These are phyloP conservation scores for Sonneratia alba DNA, from an alignment of 345 rosid species.

Conservation along the genomic window DNA sequence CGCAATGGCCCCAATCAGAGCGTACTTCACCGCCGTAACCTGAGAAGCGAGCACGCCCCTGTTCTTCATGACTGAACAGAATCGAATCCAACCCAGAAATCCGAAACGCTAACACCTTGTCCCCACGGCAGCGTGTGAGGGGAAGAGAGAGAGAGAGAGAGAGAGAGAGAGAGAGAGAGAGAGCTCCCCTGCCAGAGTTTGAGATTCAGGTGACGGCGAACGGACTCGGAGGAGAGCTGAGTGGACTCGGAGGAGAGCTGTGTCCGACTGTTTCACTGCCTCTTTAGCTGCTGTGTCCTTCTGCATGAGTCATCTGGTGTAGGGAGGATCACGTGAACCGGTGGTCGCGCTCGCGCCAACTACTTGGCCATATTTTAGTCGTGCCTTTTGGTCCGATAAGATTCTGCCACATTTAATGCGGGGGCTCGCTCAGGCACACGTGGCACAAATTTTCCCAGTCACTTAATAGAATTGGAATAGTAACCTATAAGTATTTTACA, in stretches of 20 bases:
- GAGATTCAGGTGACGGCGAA: neutral
- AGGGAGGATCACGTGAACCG: neutral
- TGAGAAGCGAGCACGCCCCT: conserved; percentile 44
- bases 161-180: neutral
- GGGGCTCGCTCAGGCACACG: too few relatives aligned
- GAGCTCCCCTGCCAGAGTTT: neutral
- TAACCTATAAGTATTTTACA: too few relatives aligned
- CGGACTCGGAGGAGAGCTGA: neutral
- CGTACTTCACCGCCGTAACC: conserved; percentile 31
- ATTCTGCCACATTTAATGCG: neutral
- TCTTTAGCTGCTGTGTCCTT: neutral
- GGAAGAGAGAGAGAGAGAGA: neutral
- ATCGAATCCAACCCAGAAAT: neutral
- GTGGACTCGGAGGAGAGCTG: neutral
- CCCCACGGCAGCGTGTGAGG: neutral
- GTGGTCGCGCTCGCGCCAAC: neutral
- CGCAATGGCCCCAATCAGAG: conserved; percentile 45
- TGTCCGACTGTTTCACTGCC: neutral
- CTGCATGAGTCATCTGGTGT: conserved; percentile 3
- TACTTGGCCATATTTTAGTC: neutral
- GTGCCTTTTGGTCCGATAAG: neutral
- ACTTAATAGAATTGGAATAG: too few relatives aligned
- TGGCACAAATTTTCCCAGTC: too few relatives aligned
- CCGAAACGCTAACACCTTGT: neutral
- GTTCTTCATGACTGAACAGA: conserved; percentile 29